Evolutionary conservation across 2,329 filamentous ascomycete genomes (phyloP), one percentile per base, ranked within the genome.

Genomic region (Alternaria atra): DNA sequence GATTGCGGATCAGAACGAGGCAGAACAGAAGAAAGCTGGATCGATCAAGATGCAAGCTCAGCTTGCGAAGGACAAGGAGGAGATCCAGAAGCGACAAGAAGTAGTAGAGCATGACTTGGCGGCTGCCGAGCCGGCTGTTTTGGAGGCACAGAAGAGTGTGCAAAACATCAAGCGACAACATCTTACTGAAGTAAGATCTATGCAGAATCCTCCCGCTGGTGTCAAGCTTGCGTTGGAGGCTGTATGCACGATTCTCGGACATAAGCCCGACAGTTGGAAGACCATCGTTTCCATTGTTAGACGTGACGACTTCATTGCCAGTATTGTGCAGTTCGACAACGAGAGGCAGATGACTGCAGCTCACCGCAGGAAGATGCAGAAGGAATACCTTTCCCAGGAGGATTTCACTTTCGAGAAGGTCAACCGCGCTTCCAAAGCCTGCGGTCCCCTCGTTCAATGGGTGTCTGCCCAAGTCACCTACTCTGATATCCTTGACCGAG

Each of bases 131-230:
- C 95, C 95, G 8, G 95, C 95, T 50, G 95, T 99, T 55, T 82
- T 91, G 64, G 93, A 97, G 79, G 95, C 95, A 50, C 92, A 95
- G 82, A 92, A 93, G 78, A 97, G 94, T 81, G 96, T 99, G 79
- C 95, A 92, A 83, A 97, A 96, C 84, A 99, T 99, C 84, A 99
- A 98, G 84, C 89, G 91, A 76, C 93, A 97, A 77, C 95, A 99
- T 79, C 85, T 99, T 67, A 97, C 94, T 12, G 95, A 99, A 88
- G 94, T 99, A 52, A 89, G 95, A 76, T 97, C 94, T 67, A 98
- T 99, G 95, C 89, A 90, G 68, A 96, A 93, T 72, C 95, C 95
- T 6, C 95, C 95, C 8, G 85, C 89, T 69, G 93, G 93, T 84
- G 96, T 99, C 70, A 90, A 93, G 74, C 88, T 98, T 70, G 93